Conservation (phyloP, 495 filamentous ascomycete genomes). For the Lineolata rhizophorae region DNA sequence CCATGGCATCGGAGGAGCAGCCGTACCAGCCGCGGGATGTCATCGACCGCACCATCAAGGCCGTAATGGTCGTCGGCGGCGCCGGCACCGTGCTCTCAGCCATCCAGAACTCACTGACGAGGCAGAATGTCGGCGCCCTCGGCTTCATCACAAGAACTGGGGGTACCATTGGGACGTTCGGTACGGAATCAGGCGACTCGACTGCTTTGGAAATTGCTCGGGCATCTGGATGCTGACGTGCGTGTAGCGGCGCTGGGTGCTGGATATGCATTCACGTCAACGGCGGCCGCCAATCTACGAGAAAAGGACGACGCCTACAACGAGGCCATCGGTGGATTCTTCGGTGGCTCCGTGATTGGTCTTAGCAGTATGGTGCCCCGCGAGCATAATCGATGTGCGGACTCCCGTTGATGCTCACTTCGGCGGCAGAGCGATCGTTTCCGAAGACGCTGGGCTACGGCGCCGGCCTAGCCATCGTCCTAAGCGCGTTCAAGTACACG, state of each 20-base stretch:
- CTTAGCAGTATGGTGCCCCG: slow-evolving; percentile 27
- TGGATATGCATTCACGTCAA: slow-evolving; percentile 54
- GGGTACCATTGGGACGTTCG: slow-evolving; percentile 39
- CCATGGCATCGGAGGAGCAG: slow-evolving; percentile 28
- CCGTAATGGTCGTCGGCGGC: slow-evolving; percentile 38
- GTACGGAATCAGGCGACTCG: too few species aligned
- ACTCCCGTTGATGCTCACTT: not conserved
- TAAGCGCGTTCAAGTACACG: slow-evolving; percentile 56
- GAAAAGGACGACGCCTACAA: slow-evolving; percentile 53
- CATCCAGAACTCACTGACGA: slow-evolving; percentile 65
- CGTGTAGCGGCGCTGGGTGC: slow-evolving; percentile 53
- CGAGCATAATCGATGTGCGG: slow-evolving; percentile 1
- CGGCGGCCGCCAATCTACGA: slow-evolving; percentile 54
- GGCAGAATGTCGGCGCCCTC: slow-evolving; percentile 52
- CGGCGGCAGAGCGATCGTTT: slow-evolving; percentile 40
- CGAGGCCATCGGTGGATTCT: slow-evolving; percentile 48
- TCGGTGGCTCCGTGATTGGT: slow-evolving; percentile 46
- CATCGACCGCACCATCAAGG: slow-evolving; percentile 38
- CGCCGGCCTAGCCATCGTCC: slow-evolving; percentile 33
- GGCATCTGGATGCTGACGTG: too few species aligned
- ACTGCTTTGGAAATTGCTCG: too few species aligned
- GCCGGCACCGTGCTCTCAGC: slow-evolving; percentile 52
- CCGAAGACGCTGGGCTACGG: slow-evolving; percentile 66
- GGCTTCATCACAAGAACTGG: slow-evolving; percentile 57
- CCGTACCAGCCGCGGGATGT: slow-evolving; percentile 66